phyloP scores from a whole-genome alignment of 768 basidiomycete species.

The Pilatotrama ljubarskyi region DNA sequence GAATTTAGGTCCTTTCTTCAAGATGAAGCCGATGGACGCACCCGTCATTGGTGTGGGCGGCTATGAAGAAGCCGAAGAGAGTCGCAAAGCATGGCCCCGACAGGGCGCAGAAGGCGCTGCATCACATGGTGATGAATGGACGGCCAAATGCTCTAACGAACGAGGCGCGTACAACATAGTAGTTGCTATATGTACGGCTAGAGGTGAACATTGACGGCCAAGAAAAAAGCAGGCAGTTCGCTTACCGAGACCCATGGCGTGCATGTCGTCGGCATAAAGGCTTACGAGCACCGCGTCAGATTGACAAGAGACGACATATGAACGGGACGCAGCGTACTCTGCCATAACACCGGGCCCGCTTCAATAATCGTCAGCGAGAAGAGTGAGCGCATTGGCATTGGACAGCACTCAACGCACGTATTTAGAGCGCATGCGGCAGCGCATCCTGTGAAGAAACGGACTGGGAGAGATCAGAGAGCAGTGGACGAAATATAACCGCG shows the following conservation, averaged over 20 bases:
- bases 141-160: no score
- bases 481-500: not conserved
- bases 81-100: constrained; percentile 25
- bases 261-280: constrained; percentile 17
- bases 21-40: not conserved
- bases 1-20: not conserved
- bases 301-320: not conserved
- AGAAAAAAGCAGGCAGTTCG: not conserved
- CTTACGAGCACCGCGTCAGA: not conserved
- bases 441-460: constrained; percentile 22
- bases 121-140: no score
- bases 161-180: constrained; percentile 11
- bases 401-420: constrained; percentile 13
- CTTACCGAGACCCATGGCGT: constrained; percentile 5
- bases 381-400: not conserved
- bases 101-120: constrained; percentile 19
- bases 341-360: constrained; percentile 19
- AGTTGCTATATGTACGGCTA: not conserved
- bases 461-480: not conserved
- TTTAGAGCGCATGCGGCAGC: constrained; percentile 18
- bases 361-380: not conserved
- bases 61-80: constrained; percentile 28
- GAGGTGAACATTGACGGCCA: not conserved
- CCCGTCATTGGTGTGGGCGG: constrained; percentile 14
- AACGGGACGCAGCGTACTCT: constrained; percentile 4